Evolutionary conservation across 2,329 filamentous ascomycete genomes (phyloP), one percentile per base, ranked within the genome.

Genomic region (Aspergillus quadricinctus): DNA sequence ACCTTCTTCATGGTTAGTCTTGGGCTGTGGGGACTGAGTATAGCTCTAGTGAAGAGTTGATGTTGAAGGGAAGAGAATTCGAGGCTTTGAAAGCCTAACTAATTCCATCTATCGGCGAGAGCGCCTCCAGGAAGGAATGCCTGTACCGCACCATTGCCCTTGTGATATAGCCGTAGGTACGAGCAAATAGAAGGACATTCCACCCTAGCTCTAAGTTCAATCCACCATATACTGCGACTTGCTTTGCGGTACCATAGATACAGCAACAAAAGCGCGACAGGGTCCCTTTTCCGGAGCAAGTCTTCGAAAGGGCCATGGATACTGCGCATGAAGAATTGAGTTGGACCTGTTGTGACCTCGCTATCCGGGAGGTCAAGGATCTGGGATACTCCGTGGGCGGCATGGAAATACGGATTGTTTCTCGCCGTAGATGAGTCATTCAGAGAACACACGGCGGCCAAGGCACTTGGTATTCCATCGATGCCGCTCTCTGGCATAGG

Each of bases 171-270:
- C 2, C 37, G 61, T 3, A 79, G 57, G 46, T 79, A 79, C 11
- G 56, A 57, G 55, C 66, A 67, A 45, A 79, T 79, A n/a, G 76
- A 66, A 37, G 72, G 74, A 46, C 72, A 72, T 61, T 79, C 77
- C 37, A 79, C 69, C 52, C 69, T 69, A 1, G 75, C 73, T 35
- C 77, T 67, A 0, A 78, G 65, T 21, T 70, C 70, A 57, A 79
- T 71, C 75, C 75, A 79, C 77, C 77, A 79, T 58, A 78, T 70
- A 62, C 67, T 67, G 17, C 68, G 68, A 37, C 75, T 50, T 54
- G 69, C 67, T 62, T 77, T 78, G 21, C 65, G 63, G 48, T 78
- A 79, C 77, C 76, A 79, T 3, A 78, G 55, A 59, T 76, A 77
- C 0, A 79, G 58, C 37, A 79, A 40, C 50, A 78, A 45, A 0